phyloP scores from a whole-genome alignment of 2,329 filamentous ascomycete genomes.

The Aspergillus aculeatus region DNA sequence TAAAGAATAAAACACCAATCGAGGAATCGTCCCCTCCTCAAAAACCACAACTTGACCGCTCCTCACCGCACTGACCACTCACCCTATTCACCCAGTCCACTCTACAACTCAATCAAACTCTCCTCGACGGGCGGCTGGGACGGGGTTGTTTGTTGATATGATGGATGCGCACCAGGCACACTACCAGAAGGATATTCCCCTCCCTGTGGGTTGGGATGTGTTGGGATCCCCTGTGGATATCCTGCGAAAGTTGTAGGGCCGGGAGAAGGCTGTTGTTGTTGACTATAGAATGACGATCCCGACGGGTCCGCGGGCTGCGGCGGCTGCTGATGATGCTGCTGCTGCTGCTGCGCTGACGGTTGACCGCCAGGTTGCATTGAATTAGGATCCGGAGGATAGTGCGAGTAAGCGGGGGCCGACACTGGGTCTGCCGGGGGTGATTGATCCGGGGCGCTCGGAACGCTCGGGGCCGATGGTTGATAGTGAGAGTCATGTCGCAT shows the following conservation, averaged over 20 bases:
- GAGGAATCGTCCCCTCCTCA: background rate
- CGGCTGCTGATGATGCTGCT: no score
- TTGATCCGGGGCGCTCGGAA: constrained; percentile 19
- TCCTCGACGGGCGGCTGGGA: constrained; percentile 29
- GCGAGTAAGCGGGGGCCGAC: constrained; percentile 19
- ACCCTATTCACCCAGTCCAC: background rate
- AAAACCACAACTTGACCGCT: background rate
- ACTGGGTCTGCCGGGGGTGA: constrained; percentile 14
- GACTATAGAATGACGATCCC: constrained; percentile 23
- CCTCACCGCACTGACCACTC: background rate
- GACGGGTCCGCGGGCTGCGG: constrained; percentile 12
- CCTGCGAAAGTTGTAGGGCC: constrained; percentile 6
- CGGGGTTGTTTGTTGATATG: constrained; percentile 22
- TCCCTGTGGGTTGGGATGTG: constrained; percentile 17
- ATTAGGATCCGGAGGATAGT: constrained; percentile 14
- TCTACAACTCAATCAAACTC: constrained; percentile 33
- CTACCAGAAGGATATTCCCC: constrained; percentile 21
- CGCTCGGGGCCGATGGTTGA: constrained; percentile 20
- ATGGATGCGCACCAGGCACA: constrained; percentile 15
- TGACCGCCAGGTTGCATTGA: constrained; percentile 14
- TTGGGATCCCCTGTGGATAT: constrained; percentile 15
- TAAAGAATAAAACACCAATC: background rate
- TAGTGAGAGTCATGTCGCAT: constrained; percentile 24
- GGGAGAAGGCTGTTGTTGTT: constrained; percentile 19
- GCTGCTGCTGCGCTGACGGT: constrained; percentile 14